A percentile compares a stretch with the other conserved stretches of the same genome.
Conservation (phyloP, 768 basidiomycete species). For the Gelatoporia subvermispora region DNA sequence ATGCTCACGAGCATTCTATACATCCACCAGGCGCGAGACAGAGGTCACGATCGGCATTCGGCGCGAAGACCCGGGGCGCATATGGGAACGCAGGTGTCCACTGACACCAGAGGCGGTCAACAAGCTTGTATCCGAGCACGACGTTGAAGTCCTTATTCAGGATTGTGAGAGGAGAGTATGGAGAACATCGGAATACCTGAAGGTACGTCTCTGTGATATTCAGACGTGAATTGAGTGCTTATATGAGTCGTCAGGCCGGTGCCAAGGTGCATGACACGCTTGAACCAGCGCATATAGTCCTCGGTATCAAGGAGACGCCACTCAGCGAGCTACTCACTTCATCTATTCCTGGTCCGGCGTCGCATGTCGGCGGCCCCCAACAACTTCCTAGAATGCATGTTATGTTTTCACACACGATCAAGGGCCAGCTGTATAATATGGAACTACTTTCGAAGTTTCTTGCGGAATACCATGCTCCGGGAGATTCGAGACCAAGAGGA, state of each 20-base stretch:
- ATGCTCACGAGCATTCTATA: not conserved
- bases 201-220: constrained; percentile 40
- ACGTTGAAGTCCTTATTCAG: constrained; percentile 68
- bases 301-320: constrained; percentile 89
- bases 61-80: constrained; percentile 71
- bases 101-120: constrained; percentile 73
- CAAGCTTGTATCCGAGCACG: constrained; percentile 48
- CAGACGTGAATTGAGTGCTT: not conserved
- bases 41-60: constrained; percentile 51
- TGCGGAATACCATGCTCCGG: constrained; percentile 11
- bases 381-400: constrained; percentile 60
- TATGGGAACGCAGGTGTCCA: constrained; percentile 86
- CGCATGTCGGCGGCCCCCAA: constrained; percentile 10
- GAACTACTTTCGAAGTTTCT: constrained; percentile 64
- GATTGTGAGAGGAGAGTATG: constrained; percentile 76
- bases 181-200: constrained; percentile 51
- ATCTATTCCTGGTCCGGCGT: constrained; percentile 30
- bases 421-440: constrained; percentile 85
- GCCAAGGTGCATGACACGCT: constrained; percentile 59
- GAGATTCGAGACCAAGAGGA: too few relatives aligned
- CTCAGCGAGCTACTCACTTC: constrained; percentile 52
- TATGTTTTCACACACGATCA: constrained; percentile 91
- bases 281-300: constrained; percentile 61
- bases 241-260: constrained; percentile 54
- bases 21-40: constrained; percentile 1